phyloP scores from a whole-genome alignment of 2,329 filamentous ascomycete species.

The Chrysoporthe deuterocubensis region DNA sequence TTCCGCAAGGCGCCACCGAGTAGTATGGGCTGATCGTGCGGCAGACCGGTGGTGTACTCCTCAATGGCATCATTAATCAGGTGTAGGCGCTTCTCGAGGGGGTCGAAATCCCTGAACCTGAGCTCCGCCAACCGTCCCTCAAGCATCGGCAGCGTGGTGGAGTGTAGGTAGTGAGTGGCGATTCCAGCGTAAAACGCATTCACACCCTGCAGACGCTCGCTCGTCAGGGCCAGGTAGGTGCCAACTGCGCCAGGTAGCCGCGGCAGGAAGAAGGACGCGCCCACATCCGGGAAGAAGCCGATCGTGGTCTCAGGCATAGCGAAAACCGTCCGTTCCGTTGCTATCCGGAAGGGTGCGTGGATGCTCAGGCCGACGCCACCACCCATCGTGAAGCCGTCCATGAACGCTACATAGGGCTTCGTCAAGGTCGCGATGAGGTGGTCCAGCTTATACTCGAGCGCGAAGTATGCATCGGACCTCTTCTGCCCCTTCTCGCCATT shows the following conservation, averaged over 20 bases:
- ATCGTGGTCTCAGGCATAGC: conserved; percentile 99
- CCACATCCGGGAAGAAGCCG: conserved; percentile 98
- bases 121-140: conserved; percentile 88
- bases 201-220: conserved; percentile 78
- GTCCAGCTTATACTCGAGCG: conserved; percentile 92
- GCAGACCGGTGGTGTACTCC: conserved; percentile 87
- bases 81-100: conserved; percentile 63
- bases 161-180: conserved; percentile 96
- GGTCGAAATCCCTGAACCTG: conserved; percentile 79
- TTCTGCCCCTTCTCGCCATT: conserved; percentile 70
- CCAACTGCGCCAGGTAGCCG: conserved; percentile 85
- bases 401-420: conserved; percentile 93
- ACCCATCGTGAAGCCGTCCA: conserved; percentile 99
- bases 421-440: conserved; percentile 91
- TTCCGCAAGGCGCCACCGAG: conserved; percentile 72
- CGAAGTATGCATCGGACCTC: conserved; percentile 84
- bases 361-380: conserved; percentile 93
- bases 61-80: conserved; percentile 88
- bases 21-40: conserved; percentile 70
- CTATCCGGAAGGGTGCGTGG: conserved; percentile 94
- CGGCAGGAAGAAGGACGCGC: conserved; percentile 93
- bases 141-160: conserved; percentile 78
- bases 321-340: conserved; percentile 92
- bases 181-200: conserved; percentile 90
- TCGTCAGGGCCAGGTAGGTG: conserved; percentile 92